These are phyloP conservation scores for Eucalyptus caleyi DNA, from an alignment of 345 rosid species.

Conservation along the genomic window DNA sequence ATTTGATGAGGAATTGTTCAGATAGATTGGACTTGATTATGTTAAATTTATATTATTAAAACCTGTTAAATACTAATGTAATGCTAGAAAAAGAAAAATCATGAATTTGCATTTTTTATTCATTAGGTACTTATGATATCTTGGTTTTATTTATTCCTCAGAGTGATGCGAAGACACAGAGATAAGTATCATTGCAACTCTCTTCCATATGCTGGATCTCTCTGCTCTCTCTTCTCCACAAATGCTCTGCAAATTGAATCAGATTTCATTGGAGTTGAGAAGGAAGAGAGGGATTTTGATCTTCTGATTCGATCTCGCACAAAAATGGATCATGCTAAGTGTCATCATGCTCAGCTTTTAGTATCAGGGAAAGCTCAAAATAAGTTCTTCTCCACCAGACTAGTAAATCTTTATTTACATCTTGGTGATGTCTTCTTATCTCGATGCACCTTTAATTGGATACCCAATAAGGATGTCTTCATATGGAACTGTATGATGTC, in stretches of 20 bases:
- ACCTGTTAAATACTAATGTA: background rate
- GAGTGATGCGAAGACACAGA: background rate
- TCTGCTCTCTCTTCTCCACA: background rate
- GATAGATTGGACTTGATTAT: background rate
- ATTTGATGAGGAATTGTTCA: background rate
- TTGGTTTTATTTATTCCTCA: background rate
- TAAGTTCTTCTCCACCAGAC: background rate
- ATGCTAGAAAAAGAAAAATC: background rate
- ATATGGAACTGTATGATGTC: slow-evolving; percentile 10
- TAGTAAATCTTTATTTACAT: slow-evolving; percentile 3
- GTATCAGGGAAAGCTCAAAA: background rate
- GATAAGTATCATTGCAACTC: background rate
- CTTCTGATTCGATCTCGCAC: background rate
- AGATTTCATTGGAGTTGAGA: background rate
- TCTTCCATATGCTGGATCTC: background rate
- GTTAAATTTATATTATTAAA: background rate
- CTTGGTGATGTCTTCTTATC: slow-evolving; percentile 5
- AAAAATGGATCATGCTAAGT: background rate
- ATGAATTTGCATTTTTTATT: background rate
- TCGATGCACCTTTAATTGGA: background rate
- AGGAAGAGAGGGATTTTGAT: background rate
- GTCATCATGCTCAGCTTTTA: slow-evolving; percentile 2
- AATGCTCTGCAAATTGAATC: background rate
- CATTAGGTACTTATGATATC: background rate
- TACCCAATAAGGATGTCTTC: background rate